phyloP scores from a whole-genome alignment of 2,329 filamentous ascomycete species.

The Aspergillus ruber region DNA sequence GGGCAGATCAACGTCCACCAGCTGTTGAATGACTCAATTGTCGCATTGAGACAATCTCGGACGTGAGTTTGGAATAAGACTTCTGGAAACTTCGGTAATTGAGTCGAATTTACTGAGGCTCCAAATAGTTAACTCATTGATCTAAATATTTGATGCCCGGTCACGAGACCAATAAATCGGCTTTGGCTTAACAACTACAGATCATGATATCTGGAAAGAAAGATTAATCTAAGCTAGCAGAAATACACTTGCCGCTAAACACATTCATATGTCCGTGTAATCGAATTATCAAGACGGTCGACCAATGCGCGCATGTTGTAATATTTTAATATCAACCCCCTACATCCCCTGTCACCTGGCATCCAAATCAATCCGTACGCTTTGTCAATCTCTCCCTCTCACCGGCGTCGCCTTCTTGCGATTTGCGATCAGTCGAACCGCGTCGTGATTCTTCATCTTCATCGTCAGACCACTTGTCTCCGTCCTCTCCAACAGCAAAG shows the following conservation, averaged over 20 bases:
- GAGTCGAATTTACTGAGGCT: background rate
- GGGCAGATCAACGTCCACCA: background rate
- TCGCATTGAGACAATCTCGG: background rate
- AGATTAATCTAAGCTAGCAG: background rate
- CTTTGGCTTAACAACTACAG: background rate
- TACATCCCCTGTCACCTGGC: too few relatives aligned
- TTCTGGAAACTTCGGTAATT: background rate
- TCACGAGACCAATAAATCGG: background rate
- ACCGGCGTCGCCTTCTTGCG: conserved; percentile 17
- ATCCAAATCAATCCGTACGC: background rate
- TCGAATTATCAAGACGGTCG: background rate
- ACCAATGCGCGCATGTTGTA: conserved; percentile 28
- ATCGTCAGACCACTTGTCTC: conserved; percentile 73
- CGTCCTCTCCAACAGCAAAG: conserved; percentile 83
- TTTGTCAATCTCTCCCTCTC: conserved; percentile 45
- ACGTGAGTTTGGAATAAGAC: background rate
- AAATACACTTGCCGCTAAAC: background rate
- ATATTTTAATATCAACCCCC: too few relatives aligned
- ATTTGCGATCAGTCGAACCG: conserved; percentile 27
- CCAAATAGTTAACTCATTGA: background rate
- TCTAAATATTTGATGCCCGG: background rate
- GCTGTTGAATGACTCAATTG: background rate
- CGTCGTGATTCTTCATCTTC: conserved; percentile 49
- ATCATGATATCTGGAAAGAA: background rate
- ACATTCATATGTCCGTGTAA: background rate